Conservation (phyloP, 345 rosid species). For the Mangifera indica region DNA sequence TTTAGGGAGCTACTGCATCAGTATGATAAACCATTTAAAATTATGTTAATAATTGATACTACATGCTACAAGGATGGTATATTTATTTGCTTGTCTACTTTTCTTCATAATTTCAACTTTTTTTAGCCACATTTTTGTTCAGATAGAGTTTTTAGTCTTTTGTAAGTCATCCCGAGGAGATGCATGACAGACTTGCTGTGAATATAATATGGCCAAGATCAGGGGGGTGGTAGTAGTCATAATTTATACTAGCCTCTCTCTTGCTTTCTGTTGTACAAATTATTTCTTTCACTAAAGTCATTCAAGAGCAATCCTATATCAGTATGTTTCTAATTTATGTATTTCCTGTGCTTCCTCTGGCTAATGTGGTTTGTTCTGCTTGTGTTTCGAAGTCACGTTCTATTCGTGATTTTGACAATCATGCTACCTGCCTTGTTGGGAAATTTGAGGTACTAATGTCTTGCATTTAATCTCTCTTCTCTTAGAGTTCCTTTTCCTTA, state of each 20-base stretch:
- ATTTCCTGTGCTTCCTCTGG: neutral
- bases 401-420: slow-evolving; percentile 75
- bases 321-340: neutral
- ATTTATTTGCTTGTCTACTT: neutral
- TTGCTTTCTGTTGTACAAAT: neutral
- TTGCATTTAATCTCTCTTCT: slow-evolving; percentile 10
- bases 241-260: neutral
- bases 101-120: neutral
- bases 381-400: slow-evolving; percentile 63
- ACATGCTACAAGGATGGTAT: neutral
- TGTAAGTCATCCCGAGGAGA: neutral
- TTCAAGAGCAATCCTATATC: neutral
- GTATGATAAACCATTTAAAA: neutral
- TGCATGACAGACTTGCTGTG: neutral
- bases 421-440: slow-evolving; percentile 80
- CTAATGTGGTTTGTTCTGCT: slow-evolving; percentile 19
- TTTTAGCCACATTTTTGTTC: neutral
- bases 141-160: neutral
- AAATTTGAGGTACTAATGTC: slow-evolving; percentile 69
- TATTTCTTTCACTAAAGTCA: neutral
- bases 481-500: slow-evolving; percentile 16
- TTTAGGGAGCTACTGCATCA: neutral
- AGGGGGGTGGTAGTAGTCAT: neutral
- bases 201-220: neutral
- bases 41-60: neutral